These are phyloP conservation scores for Phyllosticta capitalensis DNA, from an alignment of 2,329 filamentous ascomycete species.

Conservation along the genomic window DNA sequence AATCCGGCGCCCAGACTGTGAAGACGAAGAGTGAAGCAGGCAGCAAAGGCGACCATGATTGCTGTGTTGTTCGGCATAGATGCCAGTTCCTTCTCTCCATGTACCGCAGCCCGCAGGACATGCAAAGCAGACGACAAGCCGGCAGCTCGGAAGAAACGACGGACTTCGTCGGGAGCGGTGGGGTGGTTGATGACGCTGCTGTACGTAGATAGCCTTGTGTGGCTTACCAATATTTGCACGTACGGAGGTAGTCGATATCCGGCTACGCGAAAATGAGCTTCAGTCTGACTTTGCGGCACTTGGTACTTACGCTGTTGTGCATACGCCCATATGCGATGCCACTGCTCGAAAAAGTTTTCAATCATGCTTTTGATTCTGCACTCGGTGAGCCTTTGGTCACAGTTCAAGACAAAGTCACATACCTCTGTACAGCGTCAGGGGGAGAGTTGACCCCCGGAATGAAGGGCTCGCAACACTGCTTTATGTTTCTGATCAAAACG, in stretches of 20 bases:
- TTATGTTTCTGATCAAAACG: slow-evolving; percentile 6
- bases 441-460: slow-evolving; percentile 4
- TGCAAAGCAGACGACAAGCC: slow-evolving; percentile 64
- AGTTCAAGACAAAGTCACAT: neutral
- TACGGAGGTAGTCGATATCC: slow-evolving; percentile 55
- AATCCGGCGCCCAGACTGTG: slow-evolving; percentile 45
- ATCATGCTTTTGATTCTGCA: slow-evolving; percentile 40
- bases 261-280: slow-evolving; percentile 12
- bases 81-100: slow-evolving; percentile 58
- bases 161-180: slow-evolving; percentile 59
- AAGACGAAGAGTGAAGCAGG: slow-evolving; percentile 41
- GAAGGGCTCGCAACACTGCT: neutral
- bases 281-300: slow-evolving; percentile 45
- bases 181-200: slow-evolving; percentile 66
- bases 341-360: slow-evolving; percentile 55
- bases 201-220: slow-evolving; percentile 66
- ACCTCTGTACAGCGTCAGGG: slow-evolving; percentile 7
- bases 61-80: slow-evolving; percentile 73
- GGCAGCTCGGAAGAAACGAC: slow-evolving; percentile 62
- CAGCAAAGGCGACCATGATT: slow-evolving; percentile 70
- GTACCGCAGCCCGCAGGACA: slow-evolving; percentile 63
- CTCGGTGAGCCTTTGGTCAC: neutral
- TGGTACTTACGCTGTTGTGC: slow-evolving; percentile 25
- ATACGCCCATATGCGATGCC: slow-evolving; percentile 50
- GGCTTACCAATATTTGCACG: slow-evolving; percentile 64